phyloP scores from a whole-genome alignment of 1,284 basidiomycete species.

The Schizophyllum commune region DNA sequence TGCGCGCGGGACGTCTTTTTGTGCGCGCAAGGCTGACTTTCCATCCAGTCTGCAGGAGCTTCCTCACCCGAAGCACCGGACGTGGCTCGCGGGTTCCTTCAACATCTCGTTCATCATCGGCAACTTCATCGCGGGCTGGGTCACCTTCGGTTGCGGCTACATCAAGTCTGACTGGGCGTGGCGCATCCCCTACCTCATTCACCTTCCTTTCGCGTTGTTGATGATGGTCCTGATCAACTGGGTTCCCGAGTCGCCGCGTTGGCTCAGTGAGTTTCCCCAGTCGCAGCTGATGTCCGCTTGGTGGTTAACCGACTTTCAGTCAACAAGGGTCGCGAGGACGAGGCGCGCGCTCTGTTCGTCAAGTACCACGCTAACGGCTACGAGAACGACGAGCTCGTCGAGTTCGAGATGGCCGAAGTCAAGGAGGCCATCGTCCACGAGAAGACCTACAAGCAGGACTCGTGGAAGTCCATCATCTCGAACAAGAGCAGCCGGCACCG shows the following conservation, averaged over 20 bases:
- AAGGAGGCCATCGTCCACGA: constrained; percentile 6
- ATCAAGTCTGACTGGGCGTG: constrained; percentile 7
- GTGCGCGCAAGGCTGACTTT: background rate
- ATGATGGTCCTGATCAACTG: constrained; percentile 5
- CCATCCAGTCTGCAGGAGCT: constrained; percentile 5
- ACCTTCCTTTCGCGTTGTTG: constrained; percentile 4
- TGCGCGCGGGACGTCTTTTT: no score
- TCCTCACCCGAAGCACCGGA: constrained; percentile 7
- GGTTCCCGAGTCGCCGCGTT: constrained; percentile 11
- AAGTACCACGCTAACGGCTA: constrained; percentile 11
- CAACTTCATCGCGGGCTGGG: background rate
- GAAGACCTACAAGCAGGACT: constrained; percentile 4
- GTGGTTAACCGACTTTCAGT: constrained; percentile 1
- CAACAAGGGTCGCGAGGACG: constrained; percentile 5
- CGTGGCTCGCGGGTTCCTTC: constrained; percentile 6
- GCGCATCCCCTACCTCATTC: constrained; percentile 6
- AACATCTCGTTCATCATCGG: constrained; percentile 5
- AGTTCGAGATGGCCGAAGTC: constrained; percentile 10
- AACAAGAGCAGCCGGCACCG: constrained; percentile 4
- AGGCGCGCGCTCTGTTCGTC: constrained; percentile 5
- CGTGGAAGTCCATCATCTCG: constrained; percentile 6
- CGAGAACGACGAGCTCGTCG: constrained; percentile 9
- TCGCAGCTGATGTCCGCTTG: no score
- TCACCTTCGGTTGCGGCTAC: constrained; percentile 5
- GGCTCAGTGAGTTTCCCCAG: constrained; percentile 5